Evolutionary conservation across 1,139 yeast species (phyloP), one percentile per base, ranked within the genome.

Genomic region (Sugiyamaella paludigena): DNA sequence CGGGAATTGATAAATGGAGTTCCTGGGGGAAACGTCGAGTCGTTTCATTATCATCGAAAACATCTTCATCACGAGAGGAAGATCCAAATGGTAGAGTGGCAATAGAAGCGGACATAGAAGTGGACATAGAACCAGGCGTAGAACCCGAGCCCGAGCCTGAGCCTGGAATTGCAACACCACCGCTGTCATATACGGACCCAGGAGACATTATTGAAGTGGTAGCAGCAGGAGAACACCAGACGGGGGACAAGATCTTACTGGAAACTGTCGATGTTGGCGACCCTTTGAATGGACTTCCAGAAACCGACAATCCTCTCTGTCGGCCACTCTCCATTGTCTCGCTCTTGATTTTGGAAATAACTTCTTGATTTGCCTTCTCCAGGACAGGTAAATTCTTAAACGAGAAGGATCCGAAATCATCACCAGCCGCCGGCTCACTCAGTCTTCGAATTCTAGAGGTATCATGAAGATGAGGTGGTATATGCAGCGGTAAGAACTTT

Each of bases 281-380:
- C 7, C 47, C 37, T 28, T 41, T 47, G 27, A 13, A 40, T 16
- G 38, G 43, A 31, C 43, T 40, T 6, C 55, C 46, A 7, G 51
- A 48, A 15, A 48, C 40, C 6, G 68, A 64, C 31, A 63, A 43
- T 8, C 65, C 62, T 16, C 65, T 43, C 9, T 58, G 48, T n/a
- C 64, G 48, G 10, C 48, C 55, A 27, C 47, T 46, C 15, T 44
- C 53, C 4, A 27, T 7, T 9, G 87, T 96, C 64, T 92, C 98
- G 40, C 77, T 83, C 61, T 88, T 87, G 61, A 94, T 76, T 55
- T 96, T 73, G 61, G 87, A 87, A 52, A 94, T 87, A 12, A 87
- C 91, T 67, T 91, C 98, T 63, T 87, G 88, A 62, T 94, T 94
- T 13, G 96, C 98, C 61, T 86, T 87, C 60, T 92, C 98, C 54